Evolutionary conservation across 2,329 filamentous ascomycete genomes (phyloP), one percentile per base, ranked within the genome.

Genomic region (Cadophora sp.): DNA sequence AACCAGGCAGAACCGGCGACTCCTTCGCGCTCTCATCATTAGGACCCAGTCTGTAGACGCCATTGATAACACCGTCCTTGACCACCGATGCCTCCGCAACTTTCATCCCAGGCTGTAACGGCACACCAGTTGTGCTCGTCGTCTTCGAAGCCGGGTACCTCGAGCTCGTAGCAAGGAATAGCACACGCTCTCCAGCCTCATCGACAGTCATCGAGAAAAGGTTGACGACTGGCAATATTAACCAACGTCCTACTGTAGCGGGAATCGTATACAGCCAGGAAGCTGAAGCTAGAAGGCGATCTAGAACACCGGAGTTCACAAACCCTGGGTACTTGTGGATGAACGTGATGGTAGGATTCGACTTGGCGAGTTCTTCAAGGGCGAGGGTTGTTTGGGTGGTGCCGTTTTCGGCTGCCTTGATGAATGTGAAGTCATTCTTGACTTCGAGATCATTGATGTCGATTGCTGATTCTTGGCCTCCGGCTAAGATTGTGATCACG

Each of bases 401-500:
- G 12, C 83, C 76, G 59, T 86, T 83, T 6, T 77, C 81, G 19
- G 83, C 82, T 12, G 79, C 76, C 14, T 79, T 81, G n/a, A 67
- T 74, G 72, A 79, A 76, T 69, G 74, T 79, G 73, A 79, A 78
- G 64, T 77, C 78, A 62, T 75, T 71, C 24, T 72, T 72, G 3
- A 75, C 46, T 68, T 76, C 81, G 60, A 76, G 79, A 56, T 83
- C 81, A 27, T 85, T 79, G 68, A 87, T 81, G 62, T 83, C 77
- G 0, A 81, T 77, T 7, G 87, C 77, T 4, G 82, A 82, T 78
- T 89, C 87, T 48, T 82, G 80, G 19, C 85, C 83, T 4, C 80
- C 87, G 0, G 82, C 84, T 0, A 86, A 77, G 19, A 89, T 84
- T 22, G 80, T 83, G 34, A 89, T 81, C 9, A 89, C 86, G 9